These are phyloP conservation scores for Colletotrichum truncatum DNA, from an alignment of 2,329 filamentous ascomycete genomes.

Conservation along the genomic window DNA sequence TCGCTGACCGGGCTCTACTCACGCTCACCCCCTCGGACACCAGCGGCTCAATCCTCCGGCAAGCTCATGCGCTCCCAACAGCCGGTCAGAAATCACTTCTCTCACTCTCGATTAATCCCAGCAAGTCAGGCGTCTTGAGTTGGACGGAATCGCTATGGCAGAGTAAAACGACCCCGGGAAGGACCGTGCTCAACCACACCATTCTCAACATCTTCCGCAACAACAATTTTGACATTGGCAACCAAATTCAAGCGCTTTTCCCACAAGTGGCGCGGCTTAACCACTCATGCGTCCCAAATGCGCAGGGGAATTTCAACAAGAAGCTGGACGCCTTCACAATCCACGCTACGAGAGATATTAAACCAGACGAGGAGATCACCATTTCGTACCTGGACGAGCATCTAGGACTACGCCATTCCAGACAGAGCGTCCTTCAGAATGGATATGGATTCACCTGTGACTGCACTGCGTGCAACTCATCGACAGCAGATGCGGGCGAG, in stretches of 20 bases:
- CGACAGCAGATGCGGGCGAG: not conserved
- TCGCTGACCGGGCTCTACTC: constrained; percentile 23
- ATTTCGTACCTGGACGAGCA: constrained; percentile 28
- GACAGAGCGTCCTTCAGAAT: not conserved
- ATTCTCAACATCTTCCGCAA: constrained; percentile 30
- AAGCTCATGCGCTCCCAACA: constrained; percentile 1
- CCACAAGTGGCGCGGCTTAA: constrained; percentile 22
- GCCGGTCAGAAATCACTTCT: constrained; percentile 5
- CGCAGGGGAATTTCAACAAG: constrained; percentile 25
- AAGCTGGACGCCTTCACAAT: constrained; percentile 8
- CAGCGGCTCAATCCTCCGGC: constrained; percentile 7
- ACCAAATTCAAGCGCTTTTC: constrained; percentile 10
- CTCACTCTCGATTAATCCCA: constrained; percentile 8
- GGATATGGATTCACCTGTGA: constrained; percentile 21
- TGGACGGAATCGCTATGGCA: constrained; percentile 26
- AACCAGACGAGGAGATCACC: constrained; percentile 21
- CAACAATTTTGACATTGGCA: constrained; percentile 27
- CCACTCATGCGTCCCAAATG: constrained; percentile 27
- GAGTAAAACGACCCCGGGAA: constrained; percentile 5
- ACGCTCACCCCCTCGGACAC: constrained; percentile 13
- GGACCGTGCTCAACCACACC: constrained; percentile 14
- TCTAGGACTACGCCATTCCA: not conserved
- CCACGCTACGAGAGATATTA: constrained; percentile 18
- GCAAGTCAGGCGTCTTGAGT: constrained; percentile 17
- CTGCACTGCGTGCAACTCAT: constrained; percentile 6